Percentiles rank a stretch among this genome's conserved stretches.
phyloP scores from a whole-genome alignment of 2,329 filamentous ascomycete species.

The Myriangium duriaei region DNA sequence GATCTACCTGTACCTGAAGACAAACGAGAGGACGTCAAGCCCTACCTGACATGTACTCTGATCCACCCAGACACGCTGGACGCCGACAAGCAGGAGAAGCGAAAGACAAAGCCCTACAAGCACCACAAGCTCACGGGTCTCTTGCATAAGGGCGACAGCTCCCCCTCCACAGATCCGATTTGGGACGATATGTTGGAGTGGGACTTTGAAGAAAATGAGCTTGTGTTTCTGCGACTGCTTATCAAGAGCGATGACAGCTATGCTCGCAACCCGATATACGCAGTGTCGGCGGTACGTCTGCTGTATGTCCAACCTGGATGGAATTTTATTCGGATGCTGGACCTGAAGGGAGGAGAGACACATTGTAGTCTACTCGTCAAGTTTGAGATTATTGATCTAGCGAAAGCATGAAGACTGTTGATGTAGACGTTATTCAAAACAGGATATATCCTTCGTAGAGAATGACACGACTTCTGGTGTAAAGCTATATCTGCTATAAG shows the following conservation, averaged over 20 bases:
- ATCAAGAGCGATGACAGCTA: constrained; percentile 57
- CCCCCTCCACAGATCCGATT: constrained; percentile 46
- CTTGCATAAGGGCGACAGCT: constrained; percentile 47
- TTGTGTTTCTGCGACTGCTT: constrained; percentile 51
- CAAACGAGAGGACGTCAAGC: constrained; percentile 43
- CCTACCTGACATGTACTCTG: constrained; percentile 54
- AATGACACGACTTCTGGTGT: too few species aligned
- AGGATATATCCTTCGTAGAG: too few species aligned
- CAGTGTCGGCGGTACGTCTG: constrained; percentile 48
- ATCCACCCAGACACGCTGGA: constrained; percentile 44
- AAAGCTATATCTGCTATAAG: too few species aligned
- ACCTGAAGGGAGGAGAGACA: constrained; percentile 52
- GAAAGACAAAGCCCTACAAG: constrained; percentile 49
- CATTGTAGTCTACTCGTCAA: constrained; percentile 48
- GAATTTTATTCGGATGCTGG: constrained; percentile 53
- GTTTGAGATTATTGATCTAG: constrained; percentile 46
- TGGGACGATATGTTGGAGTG: constrained; percentile 57
- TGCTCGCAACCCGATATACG: constrained; percentile 48
- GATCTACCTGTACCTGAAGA: constrained; percentile 45
- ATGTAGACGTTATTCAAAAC: too few species aligned
- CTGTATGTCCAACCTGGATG: constrained; percentile 45
- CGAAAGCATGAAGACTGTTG: too few species aligned
- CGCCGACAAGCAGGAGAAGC: constrained; percentile 40
- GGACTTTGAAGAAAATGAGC: constrained; percentile 55
- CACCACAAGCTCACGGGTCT: constrained; percentile 47